Conservation (phyloP, 257 asterid genomes). For the Penstemon newberryi region DNA sequence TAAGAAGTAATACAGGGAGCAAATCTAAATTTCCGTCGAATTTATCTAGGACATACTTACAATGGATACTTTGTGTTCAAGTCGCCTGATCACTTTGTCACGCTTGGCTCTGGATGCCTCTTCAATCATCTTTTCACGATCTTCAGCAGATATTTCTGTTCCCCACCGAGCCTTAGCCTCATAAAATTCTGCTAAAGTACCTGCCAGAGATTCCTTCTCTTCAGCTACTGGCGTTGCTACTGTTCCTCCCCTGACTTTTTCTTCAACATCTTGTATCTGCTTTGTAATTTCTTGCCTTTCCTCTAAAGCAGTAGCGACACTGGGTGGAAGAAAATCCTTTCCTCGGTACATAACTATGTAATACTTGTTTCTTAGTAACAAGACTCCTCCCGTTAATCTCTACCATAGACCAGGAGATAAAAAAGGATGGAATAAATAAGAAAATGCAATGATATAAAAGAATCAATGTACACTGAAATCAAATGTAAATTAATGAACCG, state of each 20-base stretch:
- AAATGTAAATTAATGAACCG: conserved; percentile 14
- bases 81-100: conserved; percentile 66
- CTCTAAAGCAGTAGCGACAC: conserved; percentile 74
- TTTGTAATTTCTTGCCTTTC: conserved; percentile 87
- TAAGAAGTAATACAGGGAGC: conserved; percentile 1
- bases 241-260: conserved; percentile 58
- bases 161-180: conserved; percentile 97
- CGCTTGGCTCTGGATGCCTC: conserved; percentile 73
- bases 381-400: conserved; percentile 87
- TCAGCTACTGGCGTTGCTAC: conserved; percentile 37
- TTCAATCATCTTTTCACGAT: conserved; percentile 66
- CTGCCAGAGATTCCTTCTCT: conserved; percentile 63
- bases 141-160: conserved; percentile 65
- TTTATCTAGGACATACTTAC: conserved; percentile 53
- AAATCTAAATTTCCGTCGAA: conserved; percentile 15
- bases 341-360: conserved; percentile 94
- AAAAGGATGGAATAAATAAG: conserved; percentile 10
- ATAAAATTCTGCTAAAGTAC: conserved; percentile 92
- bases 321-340: conserved; percentile 89
- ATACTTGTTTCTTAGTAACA: conserved; percentile 90
- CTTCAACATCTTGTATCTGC: conserved; percentile 85
- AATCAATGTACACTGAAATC: conserved; percentile 1
- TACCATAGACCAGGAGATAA: conserved; percentile 36
- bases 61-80: conserved; percentile 80
- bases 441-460: background rate